Evolutionary conservation across 2,329 filamentous ascomycete genomes (phyloP).

Genomic region (Beauveria varroae): DNA sequence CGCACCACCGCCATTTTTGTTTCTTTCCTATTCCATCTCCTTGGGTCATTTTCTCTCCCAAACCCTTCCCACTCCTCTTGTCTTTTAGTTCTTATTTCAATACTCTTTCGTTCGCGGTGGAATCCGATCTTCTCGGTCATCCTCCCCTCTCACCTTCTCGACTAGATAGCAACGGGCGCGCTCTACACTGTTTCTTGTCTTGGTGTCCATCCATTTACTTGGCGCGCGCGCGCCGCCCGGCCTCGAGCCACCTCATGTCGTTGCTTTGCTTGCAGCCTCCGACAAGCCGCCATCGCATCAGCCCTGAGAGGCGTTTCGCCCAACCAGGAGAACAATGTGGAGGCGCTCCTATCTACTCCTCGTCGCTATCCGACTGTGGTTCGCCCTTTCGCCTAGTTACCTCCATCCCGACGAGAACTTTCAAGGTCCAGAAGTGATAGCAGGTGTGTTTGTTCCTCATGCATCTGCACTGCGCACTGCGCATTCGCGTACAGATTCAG

Average conservation of each 20-base stretch:
- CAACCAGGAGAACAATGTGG: constrained; percentile 58
- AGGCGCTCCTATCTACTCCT: constrained; percentile 80
- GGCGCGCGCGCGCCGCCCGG: constrained; percentile 3
- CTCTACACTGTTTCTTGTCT: neutral
- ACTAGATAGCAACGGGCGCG: neutral
- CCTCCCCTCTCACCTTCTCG: neutral
- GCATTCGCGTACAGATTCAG: neutral
- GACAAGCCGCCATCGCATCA: constrained; percentile 15
- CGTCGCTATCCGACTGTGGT: constrained; percentile 82
- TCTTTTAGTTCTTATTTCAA: neutral
- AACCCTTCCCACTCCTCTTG: neutral
- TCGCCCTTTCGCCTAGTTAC: constrained; percentile 91
- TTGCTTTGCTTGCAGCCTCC: constrained; percentile 14
- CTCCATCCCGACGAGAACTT: constrained; percentile 99
- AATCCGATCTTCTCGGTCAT: neutral
- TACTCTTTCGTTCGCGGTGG: neutral
- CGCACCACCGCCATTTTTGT: neutral
- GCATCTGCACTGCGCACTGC: neutral
- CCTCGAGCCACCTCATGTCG: constrained; percentile 12
- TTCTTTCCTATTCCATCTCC: constrained; percentile 7
- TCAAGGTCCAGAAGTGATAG: constrained; percentile 94
- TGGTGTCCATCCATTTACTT: constrained; percentile 2
- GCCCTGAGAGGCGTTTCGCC: constrained; percentile 10
- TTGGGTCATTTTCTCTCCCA: neutral
- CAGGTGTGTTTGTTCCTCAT: constrained; percentile 54